A percentile compares a stretch with the other conserved stretches of the same genome.
Evolutionary conservation across 2,329 filamentous ascomycete genomes (phyloP).

Genomic region (Rasamsonia emersonii): DNA sequence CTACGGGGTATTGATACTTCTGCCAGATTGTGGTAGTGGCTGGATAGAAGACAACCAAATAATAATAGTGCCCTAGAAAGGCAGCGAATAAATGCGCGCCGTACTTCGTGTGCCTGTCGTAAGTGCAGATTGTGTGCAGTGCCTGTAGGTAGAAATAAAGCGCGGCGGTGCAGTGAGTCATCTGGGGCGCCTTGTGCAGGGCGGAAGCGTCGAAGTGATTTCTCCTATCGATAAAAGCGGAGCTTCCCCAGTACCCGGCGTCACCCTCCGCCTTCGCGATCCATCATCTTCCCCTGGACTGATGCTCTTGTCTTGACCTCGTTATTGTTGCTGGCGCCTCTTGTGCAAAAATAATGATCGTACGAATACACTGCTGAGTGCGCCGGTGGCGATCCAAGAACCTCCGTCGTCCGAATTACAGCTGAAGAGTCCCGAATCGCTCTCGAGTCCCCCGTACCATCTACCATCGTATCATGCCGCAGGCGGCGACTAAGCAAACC

Average conservation of each 20-base stretch:
- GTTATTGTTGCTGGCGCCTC: neutral
- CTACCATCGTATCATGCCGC: slow-evolving; percentile 23
- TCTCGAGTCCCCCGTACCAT: slow-evolving; percentile 5
- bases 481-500: slow-evolving; percentile 48
- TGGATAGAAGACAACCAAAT: too few species aligned
- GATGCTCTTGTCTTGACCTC: neutral
- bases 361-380: slow-evolving; percentile 34
- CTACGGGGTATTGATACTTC: too few species aligned
- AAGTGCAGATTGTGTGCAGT: too few species aligned
- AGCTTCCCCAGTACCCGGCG: slow-evolving; percentile 5
- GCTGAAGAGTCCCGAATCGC: slow-evolving; percentile 2
- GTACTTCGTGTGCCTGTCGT: too few species aligned
- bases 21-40: too few species aligned
- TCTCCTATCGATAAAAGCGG: slow-evolving; percentile 9
- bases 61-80: too few species aligned
- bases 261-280: too few species aligned
- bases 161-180: too few species aligned
- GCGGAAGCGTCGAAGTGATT: too few species aligned
- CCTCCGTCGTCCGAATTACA: slow-evolving; percentile 15
- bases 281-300: slow-evolving; percentile 2
- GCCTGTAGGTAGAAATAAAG: too few species aligned
- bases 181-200: too few species aligned
- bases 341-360: slow-evolving; percentile 28
- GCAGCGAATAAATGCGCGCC: too few species aligned
- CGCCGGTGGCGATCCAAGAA: slow-evolving; percentile 24